Base-by-base conservation (phyloP, 805 yeast genomes). In the Wickerhamiella brachini region DNA sequence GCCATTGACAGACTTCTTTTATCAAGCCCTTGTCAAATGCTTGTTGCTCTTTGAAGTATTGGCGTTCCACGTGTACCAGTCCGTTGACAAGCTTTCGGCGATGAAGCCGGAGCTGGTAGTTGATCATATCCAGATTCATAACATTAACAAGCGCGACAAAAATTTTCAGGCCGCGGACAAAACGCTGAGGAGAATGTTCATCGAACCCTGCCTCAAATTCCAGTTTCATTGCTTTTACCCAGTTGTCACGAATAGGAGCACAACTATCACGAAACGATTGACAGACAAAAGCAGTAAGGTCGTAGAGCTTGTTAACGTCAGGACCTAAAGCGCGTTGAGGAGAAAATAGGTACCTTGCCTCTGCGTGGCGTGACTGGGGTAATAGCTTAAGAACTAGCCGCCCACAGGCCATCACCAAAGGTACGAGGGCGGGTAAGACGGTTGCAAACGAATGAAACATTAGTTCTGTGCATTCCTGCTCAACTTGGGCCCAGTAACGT, bases 121-220 rank as follows among this genome's bases (percentile, higher is more conserved):
- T 89, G 15, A 97, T 95, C 51, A 88, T 93, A 62, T 90, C 97
- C 55, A 89, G 72, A 65, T 89, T 90, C 95, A 89, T 88, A 10
- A 95, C 90, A 65, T 89, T 97, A 56, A 90, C 71, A 52, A 90
- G 83, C 53, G 84, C 81, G 62, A 89, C 86, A 8, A 85, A 75
- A 65, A 81, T 76, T 51, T 88, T 74, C 49, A 90, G 69, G 1
- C 94, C 96, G 34, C 80, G 85, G 29, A 85, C 83, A 42, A 88
- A 69, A 5, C 68, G 55, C 4, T 75, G 65, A n/a, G 78, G 71
- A 51, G 69, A 71, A 20, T 10, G n/a, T 3, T 18, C 24, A n/a
- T 61, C 57, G 53, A 71, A 71, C 15, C 72, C 72, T 6, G 58
- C 62, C 45, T 60, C 72, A 59, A 85, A 79, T 58, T 76, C 76